Conservation (phyloP, 2,329 filamentous ascomycete genomes). For the Fusarium ambrosium region DNA sequence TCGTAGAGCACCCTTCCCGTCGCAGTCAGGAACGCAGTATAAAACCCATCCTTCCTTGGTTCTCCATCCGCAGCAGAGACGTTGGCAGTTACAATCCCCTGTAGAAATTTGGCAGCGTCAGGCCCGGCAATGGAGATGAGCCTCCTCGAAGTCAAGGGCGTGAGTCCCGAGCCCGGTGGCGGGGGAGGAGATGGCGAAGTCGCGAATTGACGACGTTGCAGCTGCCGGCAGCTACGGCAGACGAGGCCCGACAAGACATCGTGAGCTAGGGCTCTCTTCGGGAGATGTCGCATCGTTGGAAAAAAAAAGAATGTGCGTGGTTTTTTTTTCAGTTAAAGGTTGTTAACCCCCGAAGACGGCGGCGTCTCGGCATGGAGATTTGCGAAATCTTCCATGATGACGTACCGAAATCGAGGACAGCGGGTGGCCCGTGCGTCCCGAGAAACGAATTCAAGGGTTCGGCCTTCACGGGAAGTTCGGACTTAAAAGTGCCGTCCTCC, state of each 20-base stretch:
- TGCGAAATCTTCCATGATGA: constrained; percentile 43
- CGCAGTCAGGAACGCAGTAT: constrained; percentile 88
- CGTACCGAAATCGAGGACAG: constrained; percentile 26
- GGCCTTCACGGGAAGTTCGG: constrained; percentile 28
- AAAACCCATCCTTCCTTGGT: constrained; percentile 69
- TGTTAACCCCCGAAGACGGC: not conserved
- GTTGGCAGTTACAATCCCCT: constrained; percentile 83
- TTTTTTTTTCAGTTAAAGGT: constrained; percentile 13
- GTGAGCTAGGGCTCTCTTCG: constrained; percentile 38
- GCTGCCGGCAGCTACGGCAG: constrained; percentile 51
- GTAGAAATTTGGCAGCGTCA: constrained; percentile 87
- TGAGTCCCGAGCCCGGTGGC: constrained; percentile 62
- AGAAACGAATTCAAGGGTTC: not conserved
- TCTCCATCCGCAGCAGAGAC: constrained; percentile 55
- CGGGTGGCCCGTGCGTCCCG: constrained; percentile 35
- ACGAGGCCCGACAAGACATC: constrained; percentile 33
- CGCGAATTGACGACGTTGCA: constrained; percentile 51
- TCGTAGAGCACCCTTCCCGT: constrained; percentile 88
- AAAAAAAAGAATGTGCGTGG: constrained; percentile 11
- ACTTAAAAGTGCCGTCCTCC: constrained; percentile 16
- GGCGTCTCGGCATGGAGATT: constrained; percentile 25
- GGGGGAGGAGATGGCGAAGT: constrained; percentile 51
- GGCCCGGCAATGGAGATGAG: constrained; percentile 84
- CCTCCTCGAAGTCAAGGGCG: constrained; percentile 77
- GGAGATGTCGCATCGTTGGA: constrained; percentile 43